A percentile compares a stretch with the other conserved stretches of the same genome.
Evolutionary conservation across 768 basidiomycete species (phyloP).

Genomic region (Cystofilobasidium capitatum): DNA sequence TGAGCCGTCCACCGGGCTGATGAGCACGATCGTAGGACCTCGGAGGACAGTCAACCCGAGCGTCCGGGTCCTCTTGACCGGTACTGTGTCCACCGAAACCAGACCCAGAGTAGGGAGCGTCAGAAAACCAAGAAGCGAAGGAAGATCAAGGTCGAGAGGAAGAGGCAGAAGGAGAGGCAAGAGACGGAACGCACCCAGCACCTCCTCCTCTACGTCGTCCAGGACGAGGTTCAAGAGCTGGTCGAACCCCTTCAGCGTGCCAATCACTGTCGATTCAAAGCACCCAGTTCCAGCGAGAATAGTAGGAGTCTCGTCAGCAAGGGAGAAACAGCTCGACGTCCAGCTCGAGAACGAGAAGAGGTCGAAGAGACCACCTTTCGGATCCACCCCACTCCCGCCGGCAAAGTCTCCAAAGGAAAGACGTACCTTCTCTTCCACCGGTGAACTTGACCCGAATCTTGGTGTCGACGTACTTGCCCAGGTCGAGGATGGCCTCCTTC

Average conservation of each 20-base stretch:
- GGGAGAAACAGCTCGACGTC: neutral
- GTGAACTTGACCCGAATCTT: constrained; percentile 92
- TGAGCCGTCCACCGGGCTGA: constrained; percentile 89
- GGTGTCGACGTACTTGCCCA: constrained; percentile 87
- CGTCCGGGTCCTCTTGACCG: constrained; percentile 33
- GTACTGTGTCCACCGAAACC: constrained; percentile 13
- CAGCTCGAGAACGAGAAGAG: neutral
- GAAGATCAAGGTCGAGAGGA: neutral
- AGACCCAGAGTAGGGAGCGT: no score
- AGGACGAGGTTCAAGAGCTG: constrained; percentile 93
- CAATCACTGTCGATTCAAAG: constrained; percentile 54
- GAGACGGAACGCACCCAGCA: constrained; percentile 49
- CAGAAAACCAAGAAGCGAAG: neutral
- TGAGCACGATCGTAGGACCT: constrained; percentile 85
- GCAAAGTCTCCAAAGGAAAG: neutral
- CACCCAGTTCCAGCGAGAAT: constrained; percentile 12
- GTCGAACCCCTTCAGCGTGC: constrained; percentile 89
- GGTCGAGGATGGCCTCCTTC: constrained; percentile 88
- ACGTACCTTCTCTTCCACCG: constrained; percentile 85
- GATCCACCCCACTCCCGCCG: neutral
- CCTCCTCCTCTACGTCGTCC: constrained; percentile 82
- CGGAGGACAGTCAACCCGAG: constrained; percentile 81
- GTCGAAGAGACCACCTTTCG: neutral
- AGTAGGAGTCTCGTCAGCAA: neutral
- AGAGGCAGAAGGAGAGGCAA: neutral